Percentiles rank a stretch among this genome's conserved stretches.
These are phyloP conservation scores for Rhodosporidiobolus sp. DNA, from an alignment of 768 basidiomycete species.

Conservation along the genomic window DNA sequence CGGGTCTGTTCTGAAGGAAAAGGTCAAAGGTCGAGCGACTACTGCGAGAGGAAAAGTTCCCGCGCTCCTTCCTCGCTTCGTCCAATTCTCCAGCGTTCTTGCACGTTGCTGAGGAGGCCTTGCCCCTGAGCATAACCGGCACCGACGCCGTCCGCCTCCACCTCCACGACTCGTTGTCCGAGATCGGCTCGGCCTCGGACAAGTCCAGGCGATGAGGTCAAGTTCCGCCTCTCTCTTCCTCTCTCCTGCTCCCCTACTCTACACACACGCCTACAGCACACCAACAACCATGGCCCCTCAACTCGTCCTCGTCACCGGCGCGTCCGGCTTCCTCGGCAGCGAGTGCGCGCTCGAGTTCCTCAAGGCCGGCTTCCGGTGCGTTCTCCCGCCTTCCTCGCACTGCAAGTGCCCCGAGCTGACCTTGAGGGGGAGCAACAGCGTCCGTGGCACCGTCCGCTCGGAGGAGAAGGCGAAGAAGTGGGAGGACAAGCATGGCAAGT, in stretches of 20 bases:
- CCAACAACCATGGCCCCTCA: slow-evolving; percentile 1
- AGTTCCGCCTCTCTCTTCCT: neutral
- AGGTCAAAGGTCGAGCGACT: no score
- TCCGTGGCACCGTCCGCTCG: slow-evolving; percentile 67
- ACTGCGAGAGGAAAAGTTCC: neutral
- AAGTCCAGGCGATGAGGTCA: no score
- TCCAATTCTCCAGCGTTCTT: no score
- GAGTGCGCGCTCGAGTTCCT: slow-evolving; percentile 9
- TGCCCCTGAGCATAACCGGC: no score
- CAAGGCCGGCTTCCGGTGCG: slow-evolving; percentile 14
- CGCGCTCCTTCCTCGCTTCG: neutral
- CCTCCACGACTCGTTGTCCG: no score
- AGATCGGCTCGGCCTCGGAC: no score
- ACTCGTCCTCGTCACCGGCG: slow-evolving; percentile 33
- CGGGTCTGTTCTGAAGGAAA: neutral
- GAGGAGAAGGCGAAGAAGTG: slow-evolving; percentile 61
- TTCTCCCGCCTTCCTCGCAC: neutral
- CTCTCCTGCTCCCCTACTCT: neutral
- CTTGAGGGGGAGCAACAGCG: slow-evolving; percentile 37
- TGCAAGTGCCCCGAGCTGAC: neutral
- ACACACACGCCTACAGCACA: no score
- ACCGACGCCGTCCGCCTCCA: no score
- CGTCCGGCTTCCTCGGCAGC: slow-evolving; percentile 20
- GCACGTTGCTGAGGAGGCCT: no score
- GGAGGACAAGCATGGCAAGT: slow-evolving; percentile 52